Base-by-base conservation (phyloP, 2,329 filamentous ascomycete genomes). In the Ceratocystis cacaofunesta region DNA sequence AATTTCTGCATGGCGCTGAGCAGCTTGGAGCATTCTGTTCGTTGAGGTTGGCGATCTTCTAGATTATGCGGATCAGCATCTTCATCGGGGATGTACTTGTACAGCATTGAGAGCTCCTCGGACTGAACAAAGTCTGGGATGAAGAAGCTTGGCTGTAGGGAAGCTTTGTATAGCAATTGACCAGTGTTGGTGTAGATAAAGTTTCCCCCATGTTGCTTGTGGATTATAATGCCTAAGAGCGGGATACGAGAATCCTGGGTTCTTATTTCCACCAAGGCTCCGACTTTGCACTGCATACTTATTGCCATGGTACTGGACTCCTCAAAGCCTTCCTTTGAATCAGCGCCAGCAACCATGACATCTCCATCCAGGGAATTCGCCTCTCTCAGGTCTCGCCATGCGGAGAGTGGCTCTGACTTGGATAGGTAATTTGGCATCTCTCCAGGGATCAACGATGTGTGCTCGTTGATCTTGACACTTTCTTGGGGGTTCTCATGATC, bases 131-230 rank as follows among this genome's bases (percentile, higher is more conserved):
- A 85, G 1, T 74, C 72, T 6, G 76, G 75, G 61, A 84, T 75
- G 3, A 78, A 75, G 70, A 85, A 85, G 44, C 79, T 72, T 0
- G 79, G 75, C 55, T 72, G 75, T 36, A 80, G 72, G 17, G 74
- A 74, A 46, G 76, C 66, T 63, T 75, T 76, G 7, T 76, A 76
- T 17, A 78, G 70, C 71, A 82, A 79, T 74, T 78, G 78, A 68
- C 82, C 82, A 17, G 76, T 78, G 68, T 72, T 76, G 36, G 79
- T 78, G 71, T 83, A 84, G 70, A 80, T 83, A 70, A 84, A 80
- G 69, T 82, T 75, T 52, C 78, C 74, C 19, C 77, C 77, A 48
- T 79, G 76, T 68, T 80, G 76, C 64, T 74, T 77, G 15, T 81
- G 81, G 6, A 85, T 73, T 68, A 79, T 82, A 57, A 85, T 71